phyloP scores from a whole-genome alignment of 331 rosid species.

The Telfairia occidentalis region DNA sequence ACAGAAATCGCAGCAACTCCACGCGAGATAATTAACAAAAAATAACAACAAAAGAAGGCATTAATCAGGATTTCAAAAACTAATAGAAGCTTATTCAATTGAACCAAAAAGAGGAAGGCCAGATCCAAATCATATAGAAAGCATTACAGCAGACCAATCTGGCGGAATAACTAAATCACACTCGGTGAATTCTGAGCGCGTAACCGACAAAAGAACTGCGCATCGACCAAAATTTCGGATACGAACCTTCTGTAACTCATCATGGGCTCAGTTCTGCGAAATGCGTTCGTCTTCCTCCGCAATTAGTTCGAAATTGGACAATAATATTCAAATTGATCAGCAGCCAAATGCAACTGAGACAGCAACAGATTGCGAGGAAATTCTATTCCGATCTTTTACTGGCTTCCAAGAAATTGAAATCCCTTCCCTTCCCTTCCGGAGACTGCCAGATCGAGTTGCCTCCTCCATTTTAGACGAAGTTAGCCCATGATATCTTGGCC shows the following conservation, averaged over 20 bases:
- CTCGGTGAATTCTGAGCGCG: neutral
- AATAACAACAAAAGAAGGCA: neutral
- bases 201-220: neutral
- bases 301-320: neutral
- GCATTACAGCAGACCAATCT: neutral
- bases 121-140: neutral
- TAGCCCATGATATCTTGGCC: neutral
- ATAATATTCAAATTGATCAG: neutral
- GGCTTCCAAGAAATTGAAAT: neutral
- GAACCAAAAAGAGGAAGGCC: neutral
- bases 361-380: neutral
- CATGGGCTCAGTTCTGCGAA: neutral
- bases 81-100: neutral
- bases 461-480: neutral
- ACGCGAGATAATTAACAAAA: neutral
- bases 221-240: neutral
- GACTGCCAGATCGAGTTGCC: neutral
- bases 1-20: neutral
- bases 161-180: neutral
- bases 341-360: neutral
- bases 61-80: neutral
- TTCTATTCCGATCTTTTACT: neutral
- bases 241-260: conserved; percentile 51
- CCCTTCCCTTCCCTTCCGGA: neutral
- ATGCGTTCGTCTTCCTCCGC: conserved; percentile 1